Conservation (phyloP, 768 basidiomycete genomes). For the Gymnopilus junonius region DNA sequence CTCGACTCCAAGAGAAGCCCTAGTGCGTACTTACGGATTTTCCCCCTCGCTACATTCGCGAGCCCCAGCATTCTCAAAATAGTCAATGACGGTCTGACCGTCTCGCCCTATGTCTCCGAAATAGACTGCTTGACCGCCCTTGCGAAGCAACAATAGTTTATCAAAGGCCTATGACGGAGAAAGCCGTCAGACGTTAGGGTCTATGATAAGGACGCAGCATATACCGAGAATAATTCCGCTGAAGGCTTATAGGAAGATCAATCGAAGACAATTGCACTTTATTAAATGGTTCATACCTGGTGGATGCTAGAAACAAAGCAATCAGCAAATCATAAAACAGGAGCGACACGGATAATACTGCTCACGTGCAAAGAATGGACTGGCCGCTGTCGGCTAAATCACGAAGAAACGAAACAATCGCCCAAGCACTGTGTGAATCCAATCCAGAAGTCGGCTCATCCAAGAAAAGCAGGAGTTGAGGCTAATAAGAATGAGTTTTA, state of each 20-base stretch:
- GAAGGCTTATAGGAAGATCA: conserved; percentile 57
- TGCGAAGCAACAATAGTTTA: conserved; percentile 71
- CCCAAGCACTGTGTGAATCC: conserved; percentile 88
- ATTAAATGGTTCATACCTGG: conserved; percentile 30
- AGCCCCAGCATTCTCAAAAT: conserved; percentile 76
- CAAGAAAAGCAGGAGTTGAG: conserved; percentile 79
- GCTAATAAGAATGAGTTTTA: conserved; percentile 52
- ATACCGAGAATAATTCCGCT: conserved; percentile 77
- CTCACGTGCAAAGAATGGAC: conserved; percentile 88
- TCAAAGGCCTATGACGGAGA: conserved; percentile 70
- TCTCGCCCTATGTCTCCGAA: conserved; percentile 74
- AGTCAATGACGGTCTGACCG: conserved; percentile 65
- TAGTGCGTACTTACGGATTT: conserved; percentile 62
- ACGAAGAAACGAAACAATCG: conserved; percentile 75
- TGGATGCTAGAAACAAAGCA: conserved; percentile 40
- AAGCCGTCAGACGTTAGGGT: background rate
- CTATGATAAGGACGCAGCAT: background rate
- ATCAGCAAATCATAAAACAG: background rate
- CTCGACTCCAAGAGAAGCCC: background rate
- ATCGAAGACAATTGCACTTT: background rate
- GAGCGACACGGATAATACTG: conserved; percentile 3
- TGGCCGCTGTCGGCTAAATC: conserved; percentile 82
- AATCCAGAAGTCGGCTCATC: conserved; percentile 91
- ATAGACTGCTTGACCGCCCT: conserved; percentile 79
- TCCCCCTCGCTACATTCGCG: conserved; percentile 63